A percentile compares a stretch with the other conserved stretches of the same genome.
Conservation (phyloP, 208 protist species). For the Trypanosoma theileri region DNA sequence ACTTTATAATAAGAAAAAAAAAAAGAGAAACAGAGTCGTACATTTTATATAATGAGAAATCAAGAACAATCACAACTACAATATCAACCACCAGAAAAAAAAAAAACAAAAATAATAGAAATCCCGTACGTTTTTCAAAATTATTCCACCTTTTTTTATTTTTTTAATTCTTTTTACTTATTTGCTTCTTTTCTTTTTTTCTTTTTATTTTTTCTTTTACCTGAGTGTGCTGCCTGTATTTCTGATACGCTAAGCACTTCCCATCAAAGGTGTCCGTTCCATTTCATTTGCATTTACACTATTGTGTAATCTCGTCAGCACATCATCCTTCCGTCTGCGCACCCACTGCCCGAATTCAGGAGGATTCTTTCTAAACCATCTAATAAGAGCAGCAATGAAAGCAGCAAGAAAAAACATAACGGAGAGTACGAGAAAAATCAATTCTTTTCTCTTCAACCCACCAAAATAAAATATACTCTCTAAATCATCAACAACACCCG, state of each 20-base stretch:
- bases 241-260: background rate
- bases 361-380: slow-evolving; percentile 8
- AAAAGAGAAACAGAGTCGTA: no score
- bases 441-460: background rate
- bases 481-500: no score
- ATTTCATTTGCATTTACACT: background rate
- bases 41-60: no score
- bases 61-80: no score
- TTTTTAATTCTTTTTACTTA: background rate
- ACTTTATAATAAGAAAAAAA: no score
- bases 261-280: slow-evolving; percentile 10
- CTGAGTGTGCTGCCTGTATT: background rate
- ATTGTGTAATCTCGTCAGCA: background rate
- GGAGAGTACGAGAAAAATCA: slow-evolving; percentile 21
- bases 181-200: background rate
- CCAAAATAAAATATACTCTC: background rate
- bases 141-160: background rate
- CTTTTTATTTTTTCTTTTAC: background rate
- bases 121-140: background rate
- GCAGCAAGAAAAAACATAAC: slow-evolving; percentile 26
- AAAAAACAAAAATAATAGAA: no score
- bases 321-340: background rate
- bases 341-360: background rate
- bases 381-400: slow-evolving; percentile 4
- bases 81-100: no score